A percentile compares a stretch with the other conserved stretches of the same genome.
phyloP scores from a whole-genome alignment of 768 basidiomycete genomes.

The Podaxis pistillaris region DNA sequence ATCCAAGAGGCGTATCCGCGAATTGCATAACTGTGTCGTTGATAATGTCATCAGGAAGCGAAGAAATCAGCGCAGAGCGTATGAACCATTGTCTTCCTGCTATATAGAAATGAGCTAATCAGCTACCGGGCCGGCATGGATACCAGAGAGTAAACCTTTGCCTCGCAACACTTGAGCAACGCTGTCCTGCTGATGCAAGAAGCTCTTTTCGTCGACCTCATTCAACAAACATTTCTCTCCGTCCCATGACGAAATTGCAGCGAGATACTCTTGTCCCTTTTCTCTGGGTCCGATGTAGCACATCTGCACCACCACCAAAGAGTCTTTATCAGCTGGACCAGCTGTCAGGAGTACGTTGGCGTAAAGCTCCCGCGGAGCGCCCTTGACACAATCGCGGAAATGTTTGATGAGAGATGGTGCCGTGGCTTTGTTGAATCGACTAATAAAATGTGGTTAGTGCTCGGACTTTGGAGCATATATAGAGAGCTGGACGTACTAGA shows the following conservation, averaged over 20 bases:
- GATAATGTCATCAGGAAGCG: constrained; percentile 84
- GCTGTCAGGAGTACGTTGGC: constrained; percentile 90
- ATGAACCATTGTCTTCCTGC: constrained; percentile 90
- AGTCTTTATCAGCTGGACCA: constrained; percentile 80
- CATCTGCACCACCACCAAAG: constrained; percentile 88
- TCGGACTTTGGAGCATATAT: constrained; percentile 5
- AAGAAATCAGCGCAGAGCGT: constrained; percentile 79
- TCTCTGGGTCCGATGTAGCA: constrained; percentile 81
- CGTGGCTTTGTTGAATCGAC: constrained; percentile 85
- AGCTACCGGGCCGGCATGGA: constrained; percentile 1
- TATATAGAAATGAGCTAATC: constrained; percentile 22
- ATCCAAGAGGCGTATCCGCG: constrained; percentile 81
- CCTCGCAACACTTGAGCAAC: constrained; percentile 88
- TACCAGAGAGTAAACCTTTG: constrained; percentile 50
- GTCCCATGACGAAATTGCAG: constrained; percentile 84
- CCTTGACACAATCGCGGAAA: constrained; percentile 91
- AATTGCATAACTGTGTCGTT: constrained; percentile 82
- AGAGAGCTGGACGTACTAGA: constrained; percentile 61
- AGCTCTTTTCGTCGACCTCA: constrained; percentile 88
- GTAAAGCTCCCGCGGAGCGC: constrained; percentile 83
- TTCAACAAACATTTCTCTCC: constrained; percentile 85
- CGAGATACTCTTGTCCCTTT: constrained; percentile 74
- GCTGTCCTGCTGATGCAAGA: constrained; percentile 87
- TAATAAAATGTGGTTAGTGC: constrained; percentile 28
- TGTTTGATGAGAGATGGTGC: constrained; percentile 87